Conservation (phyloP, 352 stramenopile genomes). For the Globisporangium uncinulatum region DNA sequence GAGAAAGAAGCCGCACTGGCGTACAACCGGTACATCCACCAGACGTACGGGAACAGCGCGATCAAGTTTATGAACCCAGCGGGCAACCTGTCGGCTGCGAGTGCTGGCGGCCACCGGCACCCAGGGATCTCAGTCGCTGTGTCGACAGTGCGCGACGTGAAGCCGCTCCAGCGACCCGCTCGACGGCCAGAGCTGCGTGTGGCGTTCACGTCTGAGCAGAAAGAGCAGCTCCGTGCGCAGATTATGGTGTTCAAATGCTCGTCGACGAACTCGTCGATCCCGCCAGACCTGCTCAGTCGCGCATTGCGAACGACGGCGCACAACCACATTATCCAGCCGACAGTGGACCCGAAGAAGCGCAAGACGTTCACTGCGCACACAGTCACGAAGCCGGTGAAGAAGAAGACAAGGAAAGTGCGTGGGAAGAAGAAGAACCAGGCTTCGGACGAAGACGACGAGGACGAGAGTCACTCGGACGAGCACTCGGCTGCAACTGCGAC, state of each 20-base stretch:
- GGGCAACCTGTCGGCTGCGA: conserved; percentile 18
- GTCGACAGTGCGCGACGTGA: conserved; percentile 51
- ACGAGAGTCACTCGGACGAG: conserved; percentile 64
- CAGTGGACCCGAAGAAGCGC: conserved; percentile 58
- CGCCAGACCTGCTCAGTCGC: conserved; percentile 63
- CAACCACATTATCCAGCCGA: conserved; percentile 44
- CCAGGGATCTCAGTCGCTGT: conserved; percentile 39
- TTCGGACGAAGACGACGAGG: conserved; percentile 79
- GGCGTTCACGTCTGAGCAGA: conserved; percentile 76
- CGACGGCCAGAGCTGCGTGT: conserved; percentile 43
- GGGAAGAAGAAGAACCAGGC: conserved; percentile 54
- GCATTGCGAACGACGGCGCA: conserved; percentile 64
- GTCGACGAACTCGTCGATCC: conserved; percentile 69
- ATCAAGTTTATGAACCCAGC: conserved; percentile 86
- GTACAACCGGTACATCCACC: conserved; percentile 86
- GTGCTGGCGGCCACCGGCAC: conserved; percentile 11
- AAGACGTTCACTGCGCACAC: conserved; percentile 63
- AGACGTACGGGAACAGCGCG: conserved; percentile 73
- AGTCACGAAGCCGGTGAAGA: conserved; percentile 58
- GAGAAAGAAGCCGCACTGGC: conserved; percentile 76
- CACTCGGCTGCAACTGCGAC: conserved; percentile 26
- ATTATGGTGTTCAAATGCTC: conserved; percentile 92
- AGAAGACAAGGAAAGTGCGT: conserved; percentile 53
- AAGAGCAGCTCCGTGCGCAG: conserved; percentile 83
- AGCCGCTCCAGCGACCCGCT: conserved; percentile 36